phyloP scores from a whole-genome alignment of 352 stramenopile genomes.

The Hyaloperonospora brassicae region DNA sequence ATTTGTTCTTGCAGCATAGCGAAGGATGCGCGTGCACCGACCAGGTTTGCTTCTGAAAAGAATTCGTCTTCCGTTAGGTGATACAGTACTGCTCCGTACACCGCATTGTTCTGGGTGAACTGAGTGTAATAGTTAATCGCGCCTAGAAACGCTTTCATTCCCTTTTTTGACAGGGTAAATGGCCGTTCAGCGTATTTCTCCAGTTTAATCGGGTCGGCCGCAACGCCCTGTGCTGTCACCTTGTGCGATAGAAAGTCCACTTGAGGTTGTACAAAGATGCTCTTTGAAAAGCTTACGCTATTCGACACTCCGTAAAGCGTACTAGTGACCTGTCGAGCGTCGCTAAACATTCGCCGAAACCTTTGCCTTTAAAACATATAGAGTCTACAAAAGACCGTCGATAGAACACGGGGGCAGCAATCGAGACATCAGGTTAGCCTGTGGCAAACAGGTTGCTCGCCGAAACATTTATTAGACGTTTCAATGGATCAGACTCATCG shows the following conservation, averaged over 20 bases:
- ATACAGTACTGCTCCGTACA: constrained; percentile 12
- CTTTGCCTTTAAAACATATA: constrained; percentile 2
- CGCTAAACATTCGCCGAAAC: neutral
- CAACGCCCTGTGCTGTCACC: neutral
- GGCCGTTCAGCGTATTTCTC: neutral
- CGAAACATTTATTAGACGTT: too few species aligned
- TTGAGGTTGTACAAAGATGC: constrained; percentile 6
- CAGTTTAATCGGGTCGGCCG: constrained; percentile 10
- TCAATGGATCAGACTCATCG: too few species aligned
- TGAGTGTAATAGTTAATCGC: constrained; percentile 24
- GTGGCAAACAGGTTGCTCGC: too few species aligned
- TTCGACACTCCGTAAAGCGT: constrained; percentile 13
- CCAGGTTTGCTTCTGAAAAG: too few species aligned
- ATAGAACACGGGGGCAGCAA: too few species aligned
- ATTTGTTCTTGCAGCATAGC: too few species aligned
- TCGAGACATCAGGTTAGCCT: too few species aligned
- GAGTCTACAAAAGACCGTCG: constrained; percentile 1
- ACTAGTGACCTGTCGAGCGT: constrained; percentile 7
- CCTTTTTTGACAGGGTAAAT: constrained; percentile 14
- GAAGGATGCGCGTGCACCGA: too few species aligned
- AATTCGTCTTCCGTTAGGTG: constrained; percentile 3
- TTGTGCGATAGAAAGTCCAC: constrained; percentile 16
- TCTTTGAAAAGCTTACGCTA: constrained; percentile 25
- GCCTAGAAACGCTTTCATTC: constrained; percentile 16
- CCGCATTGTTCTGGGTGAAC: constrained; percentile 21